Base-by-base conservation (phyloP, 2,329 filamentous ascomycete genomes). In the Fusarium graminum region DNA sequence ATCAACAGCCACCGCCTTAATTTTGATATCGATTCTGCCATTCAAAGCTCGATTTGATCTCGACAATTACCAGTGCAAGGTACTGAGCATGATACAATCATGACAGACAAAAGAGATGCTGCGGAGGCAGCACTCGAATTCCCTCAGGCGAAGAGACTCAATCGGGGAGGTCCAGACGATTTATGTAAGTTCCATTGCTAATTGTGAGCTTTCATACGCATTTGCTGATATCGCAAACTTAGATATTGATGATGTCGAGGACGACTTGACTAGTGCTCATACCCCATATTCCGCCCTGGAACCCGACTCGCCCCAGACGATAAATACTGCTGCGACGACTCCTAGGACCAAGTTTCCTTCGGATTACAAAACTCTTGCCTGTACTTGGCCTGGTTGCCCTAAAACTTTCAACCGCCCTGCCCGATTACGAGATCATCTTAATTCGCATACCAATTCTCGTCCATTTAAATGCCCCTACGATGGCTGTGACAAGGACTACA, bases 321-420 rank as follows among this genome's bases (percentile, higher is more conserved):
- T 50, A 5, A 72, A 73, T 9, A 75, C 74, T 2, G 74, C 72
- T 25, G 75, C 72, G 5, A 78, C 78, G 2, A 79, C 78, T 5
- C 83, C 86, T 6, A 79, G 80, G 13, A 77, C 80, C 58, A 86
- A 84, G 58, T 88, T 87, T 63, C 90, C 89, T 5, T 92, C 89
- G 40, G 92, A 87, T 74, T 83, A 88, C 59, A 97, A 96, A 81
- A 93, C 88, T 7, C 89, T 93, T 66, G 81, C 82, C 53, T 97
- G 94, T 79, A 88, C 90, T 1, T 90, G 88, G 75, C 85, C 89
- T 12, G 86, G 84, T 65, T 98, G 94, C 75, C 80, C 81, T 58
- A 96, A 96, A 79, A 88, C 90, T 8, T 98, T 95, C 82, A 97
- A 97, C 76, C 89, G 94, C 4, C 93, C 93, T 1, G 91, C 91